Percentiles rank a stretch among this genome's conserved stretches.
phyloP scores from a whole-genome alignment of 768 basidiomycete genomes.

The Rhodotorula graminis region DNA sequence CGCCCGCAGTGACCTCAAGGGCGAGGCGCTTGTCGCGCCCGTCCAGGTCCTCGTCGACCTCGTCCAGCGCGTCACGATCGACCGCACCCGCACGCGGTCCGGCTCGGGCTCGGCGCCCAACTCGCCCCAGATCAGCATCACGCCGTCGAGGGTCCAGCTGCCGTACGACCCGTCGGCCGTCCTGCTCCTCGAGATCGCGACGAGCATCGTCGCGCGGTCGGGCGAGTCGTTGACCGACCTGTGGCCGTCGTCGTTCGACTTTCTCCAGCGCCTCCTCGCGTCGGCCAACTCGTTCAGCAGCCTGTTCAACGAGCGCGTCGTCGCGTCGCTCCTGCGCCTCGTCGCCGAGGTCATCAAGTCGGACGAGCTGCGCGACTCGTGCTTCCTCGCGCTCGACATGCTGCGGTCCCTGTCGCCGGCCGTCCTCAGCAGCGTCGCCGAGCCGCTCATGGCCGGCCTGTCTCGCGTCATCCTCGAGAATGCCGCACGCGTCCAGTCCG shows the following conservation, averaged over 20 bases:
- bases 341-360: slow-evolving; percentile 76
- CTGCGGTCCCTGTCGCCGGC: slow-evolving; percentile 70
- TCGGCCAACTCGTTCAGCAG: slow-evolving; percentile 77
- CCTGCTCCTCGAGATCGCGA: slow-evolving; percentile 90
- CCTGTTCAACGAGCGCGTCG: slow-evolving; percentile 86
- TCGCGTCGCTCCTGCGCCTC: slow-evolving; percentile 79
- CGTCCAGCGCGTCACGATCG: slow-evolving; percentile 83
- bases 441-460: slow-evolving; percentile 81
- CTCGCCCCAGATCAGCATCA: slow-evolving; percentile 30
- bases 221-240: slow-evolving; percentile 76
- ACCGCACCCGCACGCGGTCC: slow-evolving; percentile 48
- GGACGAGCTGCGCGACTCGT: slow-evolving; percentile 81
- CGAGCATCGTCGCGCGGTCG: slow-evolving; percentile 75
- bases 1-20: slow-evolving; percentile 62
- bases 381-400: slow-evolving; percentile 88
- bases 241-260: slow-evolving; percentile 94
- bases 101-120: slow-evolving; percentile 11
- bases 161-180: slow-evolving; percentile 94
- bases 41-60: slow-evolving; percentile 81
- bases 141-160: slow-evolving; percentile 50
- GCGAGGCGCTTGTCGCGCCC: slow-evolving; percentile 74
- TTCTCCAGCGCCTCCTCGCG: slow-evolving; percentile 73
- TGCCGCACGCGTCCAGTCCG: slow-evolving; percentile 63
- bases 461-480: slow-evolving; percentile 72
- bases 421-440: slow-evolving; percentile 78